Evolutionary conservation across 495 filamentous ascomycete genomes (phyloP), one percentile per base, ranked within the genome.

Genomic region (Copromyces sp.): DNA sequence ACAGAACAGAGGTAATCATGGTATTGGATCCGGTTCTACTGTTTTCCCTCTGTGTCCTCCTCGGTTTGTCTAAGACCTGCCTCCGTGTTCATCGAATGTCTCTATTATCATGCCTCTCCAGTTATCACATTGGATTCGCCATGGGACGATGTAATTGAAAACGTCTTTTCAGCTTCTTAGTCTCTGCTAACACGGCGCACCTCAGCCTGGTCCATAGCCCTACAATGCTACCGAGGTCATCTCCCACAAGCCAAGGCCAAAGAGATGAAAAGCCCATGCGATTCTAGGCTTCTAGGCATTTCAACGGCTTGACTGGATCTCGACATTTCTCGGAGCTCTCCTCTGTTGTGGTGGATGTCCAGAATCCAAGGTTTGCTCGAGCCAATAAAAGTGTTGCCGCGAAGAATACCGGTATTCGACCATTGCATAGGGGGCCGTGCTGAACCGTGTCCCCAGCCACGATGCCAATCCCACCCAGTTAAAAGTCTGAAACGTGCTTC

Each of bases 401-500:
- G 14, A 35, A 61, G 53, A 35, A 24, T 24, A 24, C 24, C 24
- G 24, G 53, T 37, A 16, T 65, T 65, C 53, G 53, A 35, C 53
- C 53, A 65, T 73, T 74, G 78, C 69, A 74, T 73, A 71, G 20
- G 72, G 69, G 69, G 75, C 69, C 68, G 73, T 73, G 77, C 68
- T 65, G 53, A 65, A 65, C 53, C 29, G 53, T 35, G 53, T n/a
- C 68, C 72, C 78, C 77, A 77, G 78, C 77, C 77, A 79, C 74
- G 73, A 68, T 68, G 47, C 68, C 39, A 29, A 71, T 73, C 73
- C 78, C 71, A 69, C 72, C 78, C 69, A 42, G 76, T 76, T 76
- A 74, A 69, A 65, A 65, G 65, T 76, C 77, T 79, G 77, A 79
- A 79, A 79, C 77, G 73, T 78, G 77, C 77, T 76, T 79, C 77